A percentile compares a stretch with the other conserved stretches of the same genome.
These are phyloP conservation scores for Alnus rubra DNA, from an alignment of 306 rosid genomes.

Conservation along the genomic window DNA sequence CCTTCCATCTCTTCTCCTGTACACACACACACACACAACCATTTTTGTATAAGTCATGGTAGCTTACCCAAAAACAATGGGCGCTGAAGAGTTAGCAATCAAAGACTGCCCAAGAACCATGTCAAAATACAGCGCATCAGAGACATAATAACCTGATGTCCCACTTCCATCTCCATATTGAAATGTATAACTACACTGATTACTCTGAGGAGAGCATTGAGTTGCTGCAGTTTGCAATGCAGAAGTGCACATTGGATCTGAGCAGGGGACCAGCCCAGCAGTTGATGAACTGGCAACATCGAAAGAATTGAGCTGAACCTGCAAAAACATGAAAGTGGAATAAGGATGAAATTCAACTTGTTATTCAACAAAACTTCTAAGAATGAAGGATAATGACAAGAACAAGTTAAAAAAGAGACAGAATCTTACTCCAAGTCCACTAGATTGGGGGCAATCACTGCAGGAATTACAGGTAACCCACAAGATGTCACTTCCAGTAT, in stretches of 20 bases:
- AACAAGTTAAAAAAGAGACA: slow-evolving; percentile 3
- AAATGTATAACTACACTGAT: slow-evolving; percentile 78
- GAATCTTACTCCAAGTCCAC: slow-evolving; percentile 77
- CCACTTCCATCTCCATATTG: slow-evolving; percentile 93
- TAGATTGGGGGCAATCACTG: slow-evolving; percentile 78
- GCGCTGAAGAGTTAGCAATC: slow-evolving; percentile 61
- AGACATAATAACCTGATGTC: slow-evolving; percentile 72
- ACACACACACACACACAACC: background rate
- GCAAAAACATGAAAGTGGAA: slow-evolving; percentile 30
- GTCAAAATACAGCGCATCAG: slow-evolving; percentile 71
- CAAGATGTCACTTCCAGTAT: slow-evolving; percentile 91
- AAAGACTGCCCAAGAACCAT: slow-evolving; percentile 71
- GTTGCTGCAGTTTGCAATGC: slow-evolving; percentile 58
- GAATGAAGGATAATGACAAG: slow-evolving; percentile 12
- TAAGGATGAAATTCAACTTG: slow-evolving; percentile 12
- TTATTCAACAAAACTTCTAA: slow-evolving; percentile 11
- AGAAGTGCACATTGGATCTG: slow-evolving; percentile 71
- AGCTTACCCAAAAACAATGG: slow-evolving; percentile 86
- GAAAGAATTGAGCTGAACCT: slow-evolving; percentile 84
- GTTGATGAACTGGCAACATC: slow-evolving; percentile 72
- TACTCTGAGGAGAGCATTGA: slow-evolving; percentile 63
- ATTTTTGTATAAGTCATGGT: slow-evolving; percentile 17
- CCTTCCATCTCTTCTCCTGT: slow-evolving; percentile 19
- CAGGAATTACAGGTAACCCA: slow-evolving; percentile 93
- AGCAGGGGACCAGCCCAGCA: slow-evolving; percentile 58